Percentiles rank a stretch among this genome's conserved stretches.
Conservation (phyloP, 176 grass and related monocot species). For the Carex kokanica region DNA sequence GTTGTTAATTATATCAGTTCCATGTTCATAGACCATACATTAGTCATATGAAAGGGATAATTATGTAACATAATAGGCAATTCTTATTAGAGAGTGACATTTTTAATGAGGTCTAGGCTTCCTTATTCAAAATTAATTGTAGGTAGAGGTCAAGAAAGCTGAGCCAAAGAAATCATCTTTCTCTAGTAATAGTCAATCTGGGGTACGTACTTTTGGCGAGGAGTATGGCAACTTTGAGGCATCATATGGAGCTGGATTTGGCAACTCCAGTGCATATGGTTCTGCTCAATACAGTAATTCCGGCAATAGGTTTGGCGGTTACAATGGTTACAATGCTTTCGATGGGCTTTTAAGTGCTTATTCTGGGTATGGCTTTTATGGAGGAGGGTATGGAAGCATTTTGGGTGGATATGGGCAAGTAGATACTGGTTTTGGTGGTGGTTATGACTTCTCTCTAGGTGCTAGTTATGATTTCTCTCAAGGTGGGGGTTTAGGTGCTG, state of each 20-base stretch:
- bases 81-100: slow-evolving; percentile 38
- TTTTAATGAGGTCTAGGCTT: slow-evolving; percentile 48
- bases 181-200: slow-evolving; percentile 64
- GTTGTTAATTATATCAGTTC: background rate
- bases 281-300: slow-evolving; percentile 29
- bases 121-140: slow-evolving; percentile 63
- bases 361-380: slow-evolving; percentile 56
- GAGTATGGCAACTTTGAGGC: slow-evolving; percentile 32
- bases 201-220: slow-evolving; percentile 62
- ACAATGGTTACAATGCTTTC: slow-evolving; percentile 55
- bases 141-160: slow-evolving; percentile 99
- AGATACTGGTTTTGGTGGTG: slow-evolving; percentile 30
- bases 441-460: slow-evolving; percentile 40
- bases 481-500: slow-evolving; percentile 43
- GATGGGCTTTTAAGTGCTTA: slow-evolving; percentile 56
- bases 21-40: background rate
- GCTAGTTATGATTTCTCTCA: slow-evolving; percentile 56
- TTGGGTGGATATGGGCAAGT: slow-evolving; percentile 62
- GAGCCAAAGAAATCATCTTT: slow-evolving; percentile 97
- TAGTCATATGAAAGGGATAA: background rate
- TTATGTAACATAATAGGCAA: slow-evolving; percentile 19
- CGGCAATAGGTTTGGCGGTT: slow-evolving; percentile 42
- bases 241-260: slow-evolving; percentile 54
- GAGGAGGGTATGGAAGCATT: slow-evolving; percentile 54
- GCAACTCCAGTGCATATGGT: slow-evolving; percentile 41